Conservation (phyloP, 2,329 filamentous ascomycete species). For the Alternaria dauci region DNA sequence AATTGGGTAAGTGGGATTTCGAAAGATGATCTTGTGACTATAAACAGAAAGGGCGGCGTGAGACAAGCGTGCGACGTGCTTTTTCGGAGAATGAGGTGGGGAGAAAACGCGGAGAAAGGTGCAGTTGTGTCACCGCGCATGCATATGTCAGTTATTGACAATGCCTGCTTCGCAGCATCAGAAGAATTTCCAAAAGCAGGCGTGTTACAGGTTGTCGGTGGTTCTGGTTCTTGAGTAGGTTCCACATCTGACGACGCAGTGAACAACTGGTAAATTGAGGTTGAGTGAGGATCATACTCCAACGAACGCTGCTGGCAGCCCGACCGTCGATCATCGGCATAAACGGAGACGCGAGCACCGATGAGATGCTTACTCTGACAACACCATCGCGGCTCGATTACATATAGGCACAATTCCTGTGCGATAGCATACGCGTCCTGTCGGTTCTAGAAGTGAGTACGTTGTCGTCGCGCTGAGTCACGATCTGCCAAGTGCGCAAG, state of each 20-base stretch:
- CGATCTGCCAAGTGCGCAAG: background rate
- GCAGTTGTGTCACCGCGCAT: slow-evolving; percentile 7
- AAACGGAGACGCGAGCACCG: slow-evolving; percentile 7
- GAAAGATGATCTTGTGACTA: background rate
- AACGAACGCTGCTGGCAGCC: background rate
- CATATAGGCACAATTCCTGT: background rate
- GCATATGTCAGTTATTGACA: slow-evolving; percentile 9
- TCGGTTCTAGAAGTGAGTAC: background rate
- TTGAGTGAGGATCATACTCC: background rate
- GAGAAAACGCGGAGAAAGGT: slow-evolving; percentile 26
- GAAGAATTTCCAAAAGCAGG: background rate
- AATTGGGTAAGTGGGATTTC: background rate
- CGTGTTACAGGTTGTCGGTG: fast-evolving
- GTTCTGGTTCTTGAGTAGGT: background rate
- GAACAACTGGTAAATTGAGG: background rate
- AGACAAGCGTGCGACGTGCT: slow-evolving; percentile 2
- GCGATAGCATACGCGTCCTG: background rate
- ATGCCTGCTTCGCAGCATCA: background rate
- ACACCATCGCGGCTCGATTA: slow-evolving; percentile 1
- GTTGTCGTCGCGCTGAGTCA: background rate
- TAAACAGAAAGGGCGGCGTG: slow-evolving; percentile 10
- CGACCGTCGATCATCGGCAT: slow-evolving; percentile 16
- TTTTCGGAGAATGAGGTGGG: slow-evolving; percentile 32
- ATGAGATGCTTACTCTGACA: slow-evolving; percentile 9
- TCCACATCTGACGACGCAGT: background rate